Conservation (phyloP, 2,329 filamentous ascomycete genomes). For the Grosmannia clavigera region DNA sequence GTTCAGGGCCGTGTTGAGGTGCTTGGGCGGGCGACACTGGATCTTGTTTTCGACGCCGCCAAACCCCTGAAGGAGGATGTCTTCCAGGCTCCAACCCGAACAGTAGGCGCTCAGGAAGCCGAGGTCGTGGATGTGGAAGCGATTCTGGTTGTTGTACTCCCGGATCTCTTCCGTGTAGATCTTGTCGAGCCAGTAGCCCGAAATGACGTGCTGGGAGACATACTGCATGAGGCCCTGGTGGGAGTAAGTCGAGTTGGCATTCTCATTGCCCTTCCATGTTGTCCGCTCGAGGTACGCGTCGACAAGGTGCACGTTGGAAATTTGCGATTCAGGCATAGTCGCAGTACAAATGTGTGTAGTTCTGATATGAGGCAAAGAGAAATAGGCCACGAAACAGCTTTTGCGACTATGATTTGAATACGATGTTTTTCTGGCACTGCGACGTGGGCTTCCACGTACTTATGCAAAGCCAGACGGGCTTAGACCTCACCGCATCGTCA, state of each 20-base stretch:
- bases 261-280: not conserved
- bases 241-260: conserved; percentile 1
- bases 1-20: not conserved
- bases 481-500: not conserved
- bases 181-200: not conserved
- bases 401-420: not conserved
- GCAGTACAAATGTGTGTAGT: not conserved
- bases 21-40: not conserved
- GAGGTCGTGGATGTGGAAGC: conserved; percentile 1
- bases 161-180: not conserved
- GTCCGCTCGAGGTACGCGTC: not conserved
- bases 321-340: not conserved
- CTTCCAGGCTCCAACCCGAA: not conserved
- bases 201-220: not conserved
- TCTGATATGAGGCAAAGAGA: not conserved
- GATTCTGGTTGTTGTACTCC: not conserved
- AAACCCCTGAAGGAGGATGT: not conserved
- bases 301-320: not conserved
- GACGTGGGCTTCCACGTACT: not conserved
- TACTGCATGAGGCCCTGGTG: conserved; percentile 1
- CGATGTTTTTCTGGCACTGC: not conserved
- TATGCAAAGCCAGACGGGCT: not conserved
- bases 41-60: conserved; percentile 1
- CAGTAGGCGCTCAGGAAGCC: conserved; percentile 1
- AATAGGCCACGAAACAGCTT: not conserved